Percentiles rank a stretch among this genome's conserved stretches.
These are phyloP conservation scores for Plectosphaerella cucumerina DNA, from an alignment of 2,329 filamentous ascomycete species.

Conservation along the genomic window DNA sequence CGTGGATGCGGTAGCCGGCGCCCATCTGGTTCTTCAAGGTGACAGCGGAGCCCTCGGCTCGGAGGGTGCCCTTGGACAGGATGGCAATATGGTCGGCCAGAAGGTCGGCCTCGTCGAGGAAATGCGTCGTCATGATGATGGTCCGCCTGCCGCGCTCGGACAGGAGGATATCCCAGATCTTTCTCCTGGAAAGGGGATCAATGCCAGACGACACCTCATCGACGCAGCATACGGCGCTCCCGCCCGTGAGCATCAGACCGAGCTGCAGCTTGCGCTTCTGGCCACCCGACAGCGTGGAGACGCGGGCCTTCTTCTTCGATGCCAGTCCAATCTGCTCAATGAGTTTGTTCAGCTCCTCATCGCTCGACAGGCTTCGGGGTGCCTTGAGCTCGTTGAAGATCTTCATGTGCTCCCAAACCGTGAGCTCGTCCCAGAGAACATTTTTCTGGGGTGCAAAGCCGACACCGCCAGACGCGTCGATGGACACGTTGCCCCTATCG, in stretches of 20 bases:
- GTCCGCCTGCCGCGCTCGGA: constrained; percentile 63
- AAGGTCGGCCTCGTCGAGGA: constrained; percentile 71
- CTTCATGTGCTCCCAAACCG: constrained; percentile 64
- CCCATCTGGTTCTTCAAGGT: constrained; percentile 64
- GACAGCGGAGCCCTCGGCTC: constrained; percentile 64
- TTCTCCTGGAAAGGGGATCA: constrained; percentile 61
- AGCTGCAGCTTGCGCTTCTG: constrained; percentile 75
- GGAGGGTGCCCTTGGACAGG: constrained; percentile 62
- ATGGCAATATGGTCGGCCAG: constrained; percentile 69
- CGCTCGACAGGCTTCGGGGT: constrained; percentile 36
- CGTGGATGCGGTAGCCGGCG: constrained; percentile 28
- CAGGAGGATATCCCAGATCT: constrained; percentile 55
- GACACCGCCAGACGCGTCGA: constrained; percentile 69
- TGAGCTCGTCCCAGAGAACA: constrained; percentile 70
- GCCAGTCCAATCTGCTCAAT: constrained; percentile 61
- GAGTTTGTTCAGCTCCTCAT: constrained; percentile 38
- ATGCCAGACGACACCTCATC: constrained; percentile 73
- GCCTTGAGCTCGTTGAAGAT: constrained; percentile 69
- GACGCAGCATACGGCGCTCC: constrained; percentile 66
- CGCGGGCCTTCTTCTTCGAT: constrained; percentile 56
- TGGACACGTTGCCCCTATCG: constrained; percentile 59
- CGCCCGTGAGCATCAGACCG: constrained; percentile 75
- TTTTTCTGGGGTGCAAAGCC: constrained; percentile 74
- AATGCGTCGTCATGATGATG: constrained; percentile 70
- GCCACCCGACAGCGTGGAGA: constrained; percentile 66